Evolutionary conservation across 78 protist species (phyloP).

Genomic region (Chrysochromulina tobinii): DNA sequence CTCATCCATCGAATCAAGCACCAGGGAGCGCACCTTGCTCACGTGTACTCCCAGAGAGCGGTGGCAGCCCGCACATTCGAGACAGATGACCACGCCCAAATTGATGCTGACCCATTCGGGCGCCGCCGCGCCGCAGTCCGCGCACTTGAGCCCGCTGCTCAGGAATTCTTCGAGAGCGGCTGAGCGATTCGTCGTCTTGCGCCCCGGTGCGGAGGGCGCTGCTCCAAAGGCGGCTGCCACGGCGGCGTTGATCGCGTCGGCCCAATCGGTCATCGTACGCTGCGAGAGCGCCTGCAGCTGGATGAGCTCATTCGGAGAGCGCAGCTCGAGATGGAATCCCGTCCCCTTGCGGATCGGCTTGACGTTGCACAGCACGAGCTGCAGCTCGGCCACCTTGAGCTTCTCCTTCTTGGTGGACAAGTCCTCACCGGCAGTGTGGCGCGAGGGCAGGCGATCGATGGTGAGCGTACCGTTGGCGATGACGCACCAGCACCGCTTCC

Average conservation of each 20-base stretch:
- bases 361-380: not conserved
- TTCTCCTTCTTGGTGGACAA: no score
- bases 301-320: not conserved
- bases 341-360: not conserved
- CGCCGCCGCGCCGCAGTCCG: constrained; percentile 8
- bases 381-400: not conserved
- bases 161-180: no score
- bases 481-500: constrained; percentile 13
- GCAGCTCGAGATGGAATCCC: not conserved
- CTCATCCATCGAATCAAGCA: not conserved
- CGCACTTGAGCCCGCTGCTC: not conserved
- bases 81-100: not conserved
- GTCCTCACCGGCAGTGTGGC: not conserved
- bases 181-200: not conserved
- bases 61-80: constrained; percentile 19
- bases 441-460: not conserved
- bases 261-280: not conserved
- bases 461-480: not conserved
- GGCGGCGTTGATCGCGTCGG: not conserved
- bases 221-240: no score
- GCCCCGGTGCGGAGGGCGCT: not conserved
- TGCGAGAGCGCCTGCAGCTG: not conserved
- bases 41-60: not conserved
- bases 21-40: not conserved
- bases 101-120: not conserved